These are phyloP conservation scores for Leccinum variicolor DNA, from an alignment of 768 basidiomycete genomes.

Conservation along the genomic window DNA sequence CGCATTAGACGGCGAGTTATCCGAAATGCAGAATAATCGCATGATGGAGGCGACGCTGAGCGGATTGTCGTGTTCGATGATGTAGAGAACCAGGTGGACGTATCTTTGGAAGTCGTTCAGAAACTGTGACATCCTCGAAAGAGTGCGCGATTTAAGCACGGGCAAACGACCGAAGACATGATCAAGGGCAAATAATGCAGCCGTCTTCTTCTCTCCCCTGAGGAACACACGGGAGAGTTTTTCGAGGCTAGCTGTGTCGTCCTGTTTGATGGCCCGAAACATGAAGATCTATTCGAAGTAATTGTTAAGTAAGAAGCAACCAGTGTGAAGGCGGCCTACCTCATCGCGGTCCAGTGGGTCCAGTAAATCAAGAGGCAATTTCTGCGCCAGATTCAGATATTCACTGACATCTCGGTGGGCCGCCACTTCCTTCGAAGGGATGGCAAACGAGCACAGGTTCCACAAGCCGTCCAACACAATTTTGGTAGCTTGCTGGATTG, in stretches of 20 bases:
- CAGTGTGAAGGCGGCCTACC: background rate
- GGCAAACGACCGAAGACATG: conserved; percentile 4
- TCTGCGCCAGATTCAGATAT: conserved; percentile 26
- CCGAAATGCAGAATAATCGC: conserved; percentile 24
- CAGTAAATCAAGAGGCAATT: conserved; percentile 10
- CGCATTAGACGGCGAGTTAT: background rate
- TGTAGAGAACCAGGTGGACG: background rate
- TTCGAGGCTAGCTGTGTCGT: conserved; percentile 27
- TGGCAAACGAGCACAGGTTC: conserved; percentile 43
- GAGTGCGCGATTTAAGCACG: conserved; percentile 16
- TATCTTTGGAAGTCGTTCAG: conserved; percentile 5
- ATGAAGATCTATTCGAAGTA: conserved; percentile 14
- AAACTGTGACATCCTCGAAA: conserved; percentile 15
- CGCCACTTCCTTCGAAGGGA: conserved; percentile 5
- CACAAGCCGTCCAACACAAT: conserved; percentile 49
- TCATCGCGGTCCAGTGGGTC: conserved; percentile 5
- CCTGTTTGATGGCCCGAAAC: conserved; percentile 33
- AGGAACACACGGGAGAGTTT: conserved; percentile 32
- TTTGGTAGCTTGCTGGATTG: conserved; percentile 32
- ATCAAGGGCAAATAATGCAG: conserved; percentile 9
- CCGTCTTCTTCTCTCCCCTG: background rate
- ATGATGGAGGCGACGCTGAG: conserved; percentile 17
- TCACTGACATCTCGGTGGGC: background rate
- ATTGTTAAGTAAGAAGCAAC: background rate
- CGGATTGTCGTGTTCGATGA: conserved; percentile 5